phyloP scores from a whole-genome alignment of 129 eudicot species.

The Sambucus nigra region DNA sequence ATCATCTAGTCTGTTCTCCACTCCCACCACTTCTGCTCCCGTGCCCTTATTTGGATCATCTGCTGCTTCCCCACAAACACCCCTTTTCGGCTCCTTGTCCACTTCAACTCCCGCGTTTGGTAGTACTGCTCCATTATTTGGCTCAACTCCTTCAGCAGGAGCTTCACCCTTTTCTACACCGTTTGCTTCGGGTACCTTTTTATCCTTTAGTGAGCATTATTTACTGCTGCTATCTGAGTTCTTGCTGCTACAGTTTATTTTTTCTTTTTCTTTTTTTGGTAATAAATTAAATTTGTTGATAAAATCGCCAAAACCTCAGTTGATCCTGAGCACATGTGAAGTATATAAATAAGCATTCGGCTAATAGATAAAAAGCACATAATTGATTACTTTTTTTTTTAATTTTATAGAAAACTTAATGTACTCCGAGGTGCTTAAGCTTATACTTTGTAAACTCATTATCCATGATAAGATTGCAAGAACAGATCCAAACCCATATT shows the following conservation, averaged over 20 bases:
- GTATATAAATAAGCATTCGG: neutral
- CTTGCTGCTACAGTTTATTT: neutral
- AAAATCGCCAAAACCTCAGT: neutral
- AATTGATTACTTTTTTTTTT: no score
- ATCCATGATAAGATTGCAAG: no score
- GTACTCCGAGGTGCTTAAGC: no score
- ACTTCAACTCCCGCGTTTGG: slow-evolving; percentile 49
- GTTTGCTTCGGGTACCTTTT: slow-evolving; percentile 38
- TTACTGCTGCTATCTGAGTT: neutral
- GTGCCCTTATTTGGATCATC: slow-evolving; percentile 40
- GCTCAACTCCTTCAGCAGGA: slow-evolving; percentile 45
- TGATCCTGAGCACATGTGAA: neutral
- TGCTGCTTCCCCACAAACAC: slow-evolving; percentile 67
- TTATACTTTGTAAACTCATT: no score
- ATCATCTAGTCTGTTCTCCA: slow-evolving; percentile 57
- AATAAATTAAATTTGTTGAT: no score
- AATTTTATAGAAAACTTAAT: no score
- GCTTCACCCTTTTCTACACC: slow-evolving; percentile 52
- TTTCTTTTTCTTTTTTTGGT: neutral
- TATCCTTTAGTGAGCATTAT: neutral
- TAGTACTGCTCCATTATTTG: slow-evolving; percentile 36
- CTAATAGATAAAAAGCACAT: no score
- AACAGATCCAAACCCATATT: no score
- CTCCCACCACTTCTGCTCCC: slow-evolving; percentile 59
- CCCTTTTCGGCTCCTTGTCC: slow-evolving; percentile 48